phyloP scores from a whole-genome alignment of 1,284 basidiomycete genomes.

The Papiliotrema fonsecae region DNA sequence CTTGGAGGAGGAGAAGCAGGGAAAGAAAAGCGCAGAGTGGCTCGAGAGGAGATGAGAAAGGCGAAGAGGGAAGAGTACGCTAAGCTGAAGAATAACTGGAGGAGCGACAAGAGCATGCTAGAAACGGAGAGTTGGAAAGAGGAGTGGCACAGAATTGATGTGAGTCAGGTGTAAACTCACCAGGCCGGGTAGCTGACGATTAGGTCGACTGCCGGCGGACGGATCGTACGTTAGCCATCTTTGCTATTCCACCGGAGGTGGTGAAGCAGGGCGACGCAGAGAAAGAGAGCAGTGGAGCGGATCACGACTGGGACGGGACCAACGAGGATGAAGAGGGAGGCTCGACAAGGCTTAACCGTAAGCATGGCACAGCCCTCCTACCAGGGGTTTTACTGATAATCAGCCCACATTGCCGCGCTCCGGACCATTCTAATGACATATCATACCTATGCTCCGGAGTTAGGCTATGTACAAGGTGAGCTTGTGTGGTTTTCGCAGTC shows the following conservation, averaged over 20 bases:
- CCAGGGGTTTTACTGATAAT: constrained; percentile 1
- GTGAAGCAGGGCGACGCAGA: constrained; percentile 28
- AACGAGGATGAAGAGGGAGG: constrained; percentile 63
- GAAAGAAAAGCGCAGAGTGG: constrained; percentile 16
- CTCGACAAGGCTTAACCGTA: constrained; percentile 69
- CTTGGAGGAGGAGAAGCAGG: constrained; percentile 25
- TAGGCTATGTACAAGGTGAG: constrained; percentile 54
- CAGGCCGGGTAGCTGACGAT: constrained; percentile 35
- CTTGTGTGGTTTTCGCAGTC: neutral
- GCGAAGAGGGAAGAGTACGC: constrained; percentile 66
- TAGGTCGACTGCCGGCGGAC: constrained; percentile 96
- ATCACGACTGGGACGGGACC: constrained; percentile 22
- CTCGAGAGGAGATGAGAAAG: constrained; percentile 56
- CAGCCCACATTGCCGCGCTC: constrained; percentile 45
- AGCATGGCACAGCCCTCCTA: constrained; percentile 2
- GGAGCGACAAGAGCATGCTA: constrained; percentile 35
- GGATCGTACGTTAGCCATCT: constrained; percentile 86
- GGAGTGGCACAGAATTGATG: constrained; percentile 50
- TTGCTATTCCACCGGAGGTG: constrained; percentile 54
- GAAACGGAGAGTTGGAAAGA: constrained; percentile 44
- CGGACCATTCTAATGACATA: constrained; percentile 77
- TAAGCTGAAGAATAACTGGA: constrained; percentile 70
- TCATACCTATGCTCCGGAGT: constrained; percentile 80
- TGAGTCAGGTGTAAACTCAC: constrained; percentile 29
- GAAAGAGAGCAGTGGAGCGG: constrained; percentile 38